Percentiles rank a stretch among this genome's conserved stretches.
Evolutionary conservation across 1,284 basidiomycete species (phyloP).

Genomic region (Cryptococcus floricola): DNA sequence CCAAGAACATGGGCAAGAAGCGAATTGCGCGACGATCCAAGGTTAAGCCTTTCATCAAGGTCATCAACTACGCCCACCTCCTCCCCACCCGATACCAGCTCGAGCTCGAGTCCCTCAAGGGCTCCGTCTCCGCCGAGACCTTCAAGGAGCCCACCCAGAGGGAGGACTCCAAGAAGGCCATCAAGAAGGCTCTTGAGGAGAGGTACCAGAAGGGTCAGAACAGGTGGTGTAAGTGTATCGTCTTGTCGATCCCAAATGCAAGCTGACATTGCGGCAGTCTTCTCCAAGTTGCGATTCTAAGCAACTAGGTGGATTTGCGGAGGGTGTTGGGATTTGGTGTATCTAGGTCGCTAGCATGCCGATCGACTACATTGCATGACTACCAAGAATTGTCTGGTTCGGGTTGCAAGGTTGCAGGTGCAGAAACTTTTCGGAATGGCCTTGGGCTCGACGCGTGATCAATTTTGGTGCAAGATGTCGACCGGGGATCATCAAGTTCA

Average conservation of each 20-base stretch:
- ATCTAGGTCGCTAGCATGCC: constrained; percentile 11
- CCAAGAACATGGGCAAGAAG: constrained; percentile 93
- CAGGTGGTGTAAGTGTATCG: constrained; percentile 64
- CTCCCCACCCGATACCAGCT: constrained; percentile 96
- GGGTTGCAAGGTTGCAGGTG: not conserved
- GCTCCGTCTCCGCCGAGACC: constrained; percentile 72
- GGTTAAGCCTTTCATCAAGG: constrained; percentile 99
- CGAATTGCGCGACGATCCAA: constrained; percentile 83
- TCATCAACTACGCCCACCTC: constrained; percentile 94
- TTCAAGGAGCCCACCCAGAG: constrained; percentile 94
- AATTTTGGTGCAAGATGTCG: too few species aligned
- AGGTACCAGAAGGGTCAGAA: constrained; percentile 86
- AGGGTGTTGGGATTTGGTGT: constrained; percentile 10
- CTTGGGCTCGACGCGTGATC: too few species aligned
- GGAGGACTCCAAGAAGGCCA: constrained; percentile 87
- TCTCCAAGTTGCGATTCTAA: constrained; percentile 41
- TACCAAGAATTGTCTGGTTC: not conserved
- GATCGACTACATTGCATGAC: constrained; percentile 14
- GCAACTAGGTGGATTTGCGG: constrained; percentile 2
- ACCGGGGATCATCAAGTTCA: too few species aligned
- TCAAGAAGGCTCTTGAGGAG: constrained; percentile 94
- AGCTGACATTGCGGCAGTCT: constrained; percentile 18
- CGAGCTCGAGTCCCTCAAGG: constrained; percentile 89
- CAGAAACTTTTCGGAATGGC: too few species aligned
- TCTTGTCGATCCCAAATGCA: not conserved